These are phyloP conservation scores for Tremellales sp. DNA, from an alignment of 1,284 basidiomycete genomes.

Conservation along the genomic window DNA sequence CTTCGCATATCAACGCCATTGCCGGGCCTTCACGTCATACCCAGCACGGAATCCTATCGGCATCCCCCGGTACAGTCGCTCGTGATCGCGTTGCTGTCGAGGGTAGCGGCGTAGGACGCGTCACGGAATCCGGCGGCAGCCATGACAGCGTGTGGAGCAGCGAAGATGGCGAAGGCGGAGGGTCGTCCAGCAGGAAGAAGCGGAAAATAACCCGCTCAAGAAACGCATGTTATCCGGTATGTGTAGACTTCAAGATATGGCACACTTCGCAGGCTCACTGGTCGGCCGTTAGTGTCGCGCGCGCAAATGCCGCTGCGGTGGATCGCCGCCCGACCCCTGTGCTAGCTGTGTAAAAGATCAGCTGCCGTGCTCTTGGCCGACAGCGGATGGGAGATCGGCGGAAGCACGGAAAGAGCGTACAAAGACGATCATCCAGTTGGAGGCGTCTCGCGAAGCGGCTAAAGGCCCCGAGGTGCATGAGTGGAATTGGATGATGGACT, in stretches of 20 bases:
- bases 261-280: too few species aligned
- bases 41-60: too few species aligned
- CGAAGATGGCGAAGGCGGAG: background rate
- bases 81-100: too few species aligned
- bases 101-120: too few species aligned
- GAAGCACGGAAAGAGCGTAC: conserved; percentile 19
- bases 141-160: too few species aligned
- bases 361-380: conserved; percentile 25
- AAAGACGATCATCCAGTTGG: conserved; percentile 4
- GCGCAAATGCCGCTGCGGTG: conserved; percentile 28
- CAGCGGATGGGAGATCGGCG: conserved; percentile 23
- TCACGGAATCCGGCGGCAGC: too few species aligned
- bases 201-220: conserved; percentile 27
- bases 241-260: background rate
- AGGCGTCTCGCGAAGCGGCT: background rate
- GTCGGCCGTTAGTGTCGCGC: conserved; percentile 33
- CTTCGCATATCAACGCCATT: background rate
- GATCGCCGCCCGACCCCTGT: conserved; percentile 21
- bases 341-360: conserved; percentile 23
- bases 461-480: background rate
- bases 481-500: conserved; percentile 1
- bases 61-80: too few species aligned
- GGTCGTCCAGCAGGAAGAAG: conserved; percentile 14
- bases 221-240: conserved; percentile 21
- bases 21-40: too few species aligned